A percentile compares a stretch with the other conserved stretches of the same genome.
These are phyloP conservation scores for Botrytis fragariae DNA, from an alignment of 2,329 filamentous ascomycete genomes.

Conservation along the genomic window DNA sequence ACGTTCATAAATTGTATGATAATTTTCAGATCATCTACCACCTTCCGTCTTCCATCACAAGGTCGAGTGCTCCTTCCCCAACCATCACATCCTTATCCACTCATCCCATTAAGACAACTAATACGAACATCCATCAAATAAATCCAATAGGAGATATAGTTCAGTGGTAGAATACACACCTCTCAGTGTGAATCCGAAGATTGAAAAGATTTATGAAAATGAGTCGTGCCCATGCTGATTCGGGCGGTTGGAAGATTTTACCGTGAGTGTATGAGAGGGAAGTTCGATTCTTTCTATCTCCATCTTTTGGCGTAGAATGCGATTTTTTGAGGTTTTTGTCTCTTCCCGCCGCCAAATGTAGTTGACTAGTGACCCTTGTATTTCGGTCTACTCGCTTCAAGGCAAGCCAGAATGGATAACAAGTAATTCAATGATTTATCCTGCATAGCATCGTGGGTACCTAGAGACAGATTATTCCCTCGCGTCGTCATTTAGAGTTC, in stretches of 20 bases:
- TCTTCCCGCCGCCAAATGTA: neutral
- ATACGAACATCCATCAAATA: neutral
- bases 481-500: neutral
- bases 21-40: neutral
- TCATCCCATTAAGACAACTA: accelerated
- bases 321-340: neutral
- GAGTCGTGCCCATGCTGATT: neutral
- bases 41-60: neutral
- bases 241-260: neutral
- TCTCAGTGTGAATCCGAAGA: neutral
- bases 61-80: neutral
- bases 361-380: neutral
- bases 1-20: neutral
- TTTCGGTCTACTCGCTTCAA: neutral
- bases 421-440: accelerated
- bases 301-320: neutral
- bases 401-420: neutral
- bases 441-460: neutral
- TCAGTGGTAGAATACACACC: neutral
- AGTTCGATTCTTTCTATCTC: neutral
- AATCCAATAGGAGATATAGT: neutral
- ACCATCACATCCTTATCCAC: neutral
- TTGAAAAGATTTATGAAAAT: neutral
- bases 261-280: neutral
- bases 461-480: neutral